Percentiles rank a stretch among this genome's conserved stretches.
phyloP scores from a whole-genome alignment of 2,329 filamentous ascomycete species.

The Sarocladium oryzae region DNA sequence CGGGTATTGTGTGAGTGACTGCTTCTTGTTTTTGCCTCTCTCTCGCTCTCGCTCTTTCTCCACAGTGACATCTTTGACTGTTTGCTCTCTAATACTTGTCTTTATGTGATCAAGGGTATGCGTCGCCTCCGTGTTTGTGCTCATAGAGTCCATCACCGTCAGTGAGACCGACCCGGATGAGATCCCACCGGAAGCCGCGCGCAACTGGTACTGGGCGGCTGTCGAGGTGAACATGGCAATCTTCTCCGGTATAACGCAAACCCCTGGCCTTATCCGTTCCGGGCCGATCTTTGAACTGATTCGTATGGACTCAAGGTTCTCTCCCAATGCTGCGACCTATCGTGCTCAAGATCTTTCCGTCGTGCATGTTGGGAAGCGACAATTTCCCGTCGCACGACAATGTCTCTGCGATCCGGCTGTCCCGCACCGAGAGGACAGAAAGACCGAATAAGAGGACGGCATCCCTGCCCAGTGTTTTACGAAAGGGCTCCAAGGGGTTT shows the following conservation, averaged over 20 bases:
- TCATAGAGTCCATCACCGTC: conserved; percentile 8
- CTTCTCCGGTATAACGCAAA: conserved; percentile 9
- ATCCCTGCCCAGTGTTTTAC: not conserved
- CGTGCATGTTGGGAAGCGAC: not conserved
- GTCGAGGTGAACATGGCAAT: conserved; percentile 9
- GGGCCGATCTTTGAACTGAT: not conserved
- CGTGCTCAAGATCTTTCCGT: conserved; percentile 2
- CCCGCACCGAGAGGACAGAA: not conserved
- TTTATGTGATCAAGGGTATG: conserved; percentile 1
- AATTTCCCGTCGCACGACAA: not conserved
- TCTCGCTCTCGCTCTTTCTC: no score
- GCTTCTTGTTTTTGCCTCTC: no score
- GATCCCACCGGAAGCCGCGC: conserved; percentile 3
- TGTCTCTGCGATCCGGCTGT: not conserved
- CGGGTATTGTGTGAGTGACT: conserved; percentile 1
- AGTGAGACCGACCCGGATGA: not conserved
- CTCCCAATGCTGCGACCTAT: not conserved
- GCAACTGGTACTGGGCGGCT: conserved; percentile 7
- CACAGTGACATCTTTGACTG: no score
- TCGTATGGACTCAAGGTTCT: not conserved
- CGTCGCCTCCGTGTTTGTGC: conserved; percentile 7
- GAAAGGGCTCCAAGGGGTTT: not conserved
- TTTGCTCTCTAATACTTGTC: not conserved
- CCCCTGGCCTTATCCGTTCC: not conserved
- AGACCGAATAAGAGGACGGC: not conserved